Evolutionary conservation across 1,284 basidiomycete genomes (phyloP).

Genomic region (Trichosporon sp.): DNA sequence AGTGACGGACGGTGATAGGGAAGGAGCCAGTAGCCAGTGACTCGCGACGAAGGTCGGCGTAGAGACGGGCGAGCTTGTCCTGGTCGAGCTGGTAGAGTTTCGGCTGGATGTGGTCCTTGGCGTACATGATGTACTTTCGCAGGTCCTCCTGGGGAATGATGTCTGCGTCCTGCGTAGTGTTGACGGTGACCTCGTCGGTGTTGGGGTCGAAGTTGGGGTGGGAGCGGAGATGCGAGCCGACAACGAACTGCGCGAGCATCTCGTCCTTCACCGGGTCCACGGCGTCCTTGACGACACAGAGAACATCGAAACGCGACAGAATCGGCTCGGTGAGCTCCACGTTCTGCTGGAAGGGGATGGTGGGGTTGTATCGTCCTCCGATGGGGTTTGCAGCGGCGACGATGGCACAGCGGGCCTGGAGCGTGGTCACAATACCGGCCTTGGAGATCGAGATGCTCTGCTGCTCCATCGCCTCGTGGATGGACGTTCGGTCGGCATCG

Average conservation of each 20-base stretch:
- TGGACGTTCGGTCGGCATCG: conserved; percentile 92
- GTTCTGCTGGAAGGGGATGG: conserved; percentile 95
- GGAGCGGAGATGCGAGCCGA: conserved; percentile 88
- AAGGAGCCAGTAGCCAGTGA: conserved; percentile 94
- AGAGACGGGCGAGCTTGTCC: conserved; percentile 90
- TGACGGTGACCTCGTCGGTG: conserved; percentile 79
- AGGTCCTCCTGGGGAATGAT: conserved; percentile 94
- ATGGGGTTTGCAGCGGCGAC: conserved; percentile 97
- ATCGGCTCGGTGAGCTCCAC: conserved; percentile 99
- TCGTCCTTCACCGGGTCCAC: conserved; percentile 97
- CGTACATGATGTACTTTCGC: conserved; percentile 99
- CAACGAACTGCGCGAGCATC: conserved; percentile 91
- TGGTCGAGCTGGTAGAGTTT: conserved; percentile 93
- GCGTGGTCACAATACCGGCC: conserved; percentile 93
- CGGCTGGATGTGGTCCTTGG: conserved; percentile 84
- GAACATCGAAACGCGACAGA: conserved; percentile 95
- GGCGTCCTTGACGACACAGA: conserved; percentile 96
- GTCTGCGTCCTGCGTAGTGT: conserved; percentile 83
- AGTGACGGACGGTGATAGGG: conserved; percentile 94
- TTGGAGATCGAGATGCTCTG: conserved; percentile 99
- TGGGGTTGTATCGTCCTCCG: conserved; percentile 93
- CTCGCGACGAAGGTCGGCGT: conserved; percentile 93
- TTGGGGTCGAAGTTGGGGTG: conserved; percentile 88
- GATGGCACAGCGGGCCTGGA: conserved; percentile 96
- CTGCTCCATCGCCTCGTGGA: conserved; percentile 99